Evolutionary conservation across 768 basidiomycete genomes (phyloP).

Genomic region (Jaapia argillacea): DNA sequence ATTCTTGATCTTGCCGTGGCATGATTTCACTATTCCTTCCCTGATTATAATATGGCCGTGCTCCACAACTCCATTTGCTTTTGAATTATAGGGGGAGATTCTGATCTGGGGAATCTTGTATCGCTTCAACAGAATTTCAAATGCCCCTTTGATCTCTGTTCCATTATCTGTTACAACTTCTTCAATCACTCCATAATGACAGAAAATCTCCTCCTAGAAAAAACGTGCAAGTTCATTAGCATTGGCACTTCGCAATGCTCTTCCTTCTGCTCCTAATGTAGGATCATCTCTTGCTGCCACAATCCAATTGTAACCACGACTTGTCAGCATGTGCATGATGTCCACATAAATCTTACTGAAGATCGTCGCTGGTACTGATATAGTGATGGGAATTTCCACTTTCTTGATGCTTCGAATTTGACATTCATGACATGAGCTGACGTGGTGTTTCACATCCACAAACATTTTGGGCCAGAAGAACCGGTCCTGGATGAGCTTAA

Average conservation of each 20-base stretch:
- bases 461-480: slow-evolving; percentile 12
- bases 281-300: slow-evolving; percentile 20
- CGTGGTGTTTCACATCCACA: too few species aligned
- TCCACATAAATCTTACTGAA: too few species aligned
- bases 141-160: slow-evolving; percentile 12
- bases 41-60: too few species aligned
- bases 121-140: slow-evolving; percentile 3
- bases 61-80: too few species aligned
- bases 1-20: too few species aligned
- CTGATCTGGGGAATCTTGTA: too few species aligned
- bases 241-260: slow-evolving; percentile 10
- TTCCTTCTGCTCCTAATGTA: slow-evolving; percentile 17
- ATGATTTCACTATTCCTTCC: too few species aligned
- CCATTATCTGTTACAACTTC: too few species aligned
- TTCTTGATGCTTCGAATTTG: slow-evolving; percentile 10
- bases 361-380: slow-evolving; percentile 9
- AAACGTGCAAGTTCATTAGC: slow-evolving; percentile 12
- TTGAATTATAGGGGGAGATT: too few species aligned
- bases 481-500: slow-evolving; percentile 3
- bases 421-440: slow-evolving; percentile 12
- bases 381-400: slow-evolving; percentile 7
- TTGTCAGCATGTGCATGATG: too few species aligned
- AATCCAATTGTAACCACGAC: too few species aligned
- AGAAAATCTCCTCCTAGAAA: slow-evolving; percentile 22
- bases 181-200: slow-evolving; percentile 18